Percentiles rank a stretch among this genome's conserved stretches.
Conservation (phyloP, 805 yeast genomes). For the Nakazawaea peltata region DNA sequence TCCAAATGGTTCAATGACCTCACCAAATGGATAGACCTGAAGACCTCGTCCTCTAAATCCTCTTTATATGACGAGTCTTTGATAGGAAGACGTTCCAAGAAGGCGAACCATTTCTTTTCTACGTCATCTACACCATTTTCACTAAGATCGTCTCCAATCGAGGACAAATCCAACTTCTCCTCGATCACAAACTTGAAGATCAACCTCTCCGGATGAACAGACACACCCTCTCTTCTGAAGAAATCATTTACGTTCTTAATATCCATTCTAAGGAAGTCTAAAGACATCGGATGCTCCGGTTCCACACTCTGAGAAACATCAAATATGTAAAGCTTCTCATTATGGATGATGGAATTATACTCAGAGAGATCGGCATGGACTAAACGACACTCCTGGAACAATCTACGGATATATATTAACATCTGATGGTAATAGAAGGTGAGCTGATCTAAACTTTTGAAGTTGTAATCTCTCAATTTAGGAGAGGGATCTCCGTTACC, state of each 20-base stretch:
- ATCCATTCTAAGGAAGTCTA: slow-evolving; percentile 95
- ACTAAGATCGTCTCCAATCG: slow-evolving; percentile 31
- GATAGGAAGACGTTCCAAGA: slow-evolving; percentile 45
- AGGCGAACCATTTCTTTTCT: slow-evolving; percentile 16
- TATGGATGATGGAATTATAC: slow-evolving; percentile 83
- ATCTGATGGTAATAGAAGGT: slow-evolving; percentile 66
- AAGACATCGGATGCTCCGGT: slow-evolving; percentile 95
- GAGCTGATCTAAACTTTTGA: slow-evolving; percentile 58
- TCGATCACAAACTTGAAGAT: slow-evolving; percentile 73
- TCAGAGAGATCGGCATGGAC: slow-evolving; percentile 97
- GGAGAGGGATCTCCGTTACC: slow-evolving; percentile 91
- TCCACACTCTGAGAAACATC: slow-evolving; percentile 98
- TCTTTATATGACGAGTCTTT: slow-evolving; percentile 44
- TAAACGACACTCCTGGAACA: slow-evolving; percentile 81
- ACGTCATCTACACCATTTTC: too few species aligned
- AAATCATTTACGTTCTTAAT: slow-evolving; percentile 91
- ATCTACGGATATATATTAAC: slow-evolving; percentile 74
- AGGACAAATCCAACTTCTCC: slow-evolving; percentile 29
- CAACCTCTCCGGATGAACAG: slow-evolving; percentile 72
- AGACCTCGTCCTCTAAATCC: slow-evolving; percentile 74
- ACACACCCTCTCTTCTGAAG: slow-evolving; percentile 65
- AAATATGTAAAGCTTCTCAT: slow-evolving; percentile 71
- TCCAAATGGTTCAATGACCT: slow-evolving; percentile 77
- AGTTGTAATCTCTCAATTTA: slow-evolving; percentile 75
- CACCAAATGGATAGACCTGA: slow-evolving; percentile 71